Evolutionary conservation across 2,329 filamentous ascomycete species (phyloP).

Genomic region (Botryotinia globosa): DNA sequence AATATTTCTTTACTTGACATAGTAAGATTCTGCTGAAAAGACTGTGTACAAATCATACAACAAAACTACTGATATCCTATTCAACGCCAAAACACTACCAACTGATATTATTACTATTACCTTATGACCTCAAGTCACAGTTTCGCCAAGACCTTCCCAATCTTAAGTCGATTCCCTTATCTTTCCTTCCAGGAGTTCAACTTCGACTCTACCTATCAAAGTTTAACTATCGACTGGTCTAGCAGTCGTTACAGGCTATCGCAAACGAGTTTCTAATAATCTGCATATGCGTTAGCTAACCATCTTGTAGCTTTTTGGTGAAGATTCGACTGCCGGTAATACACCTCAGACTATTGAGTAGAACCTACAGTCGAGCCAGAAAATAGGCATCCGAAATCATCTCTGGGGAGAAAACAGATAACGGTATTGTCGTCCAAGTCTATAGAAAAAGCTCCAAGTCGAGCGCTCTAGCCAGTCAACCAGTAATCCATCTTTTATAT

Average conservation of each 20-base stretch:
- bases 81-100: neutral
- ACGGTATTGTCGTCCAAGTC: too few species aligned
- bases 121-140: neutral
- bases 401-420: accelerated
- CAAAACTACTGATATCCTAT: neutral
- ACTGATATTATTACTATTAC: neutral
- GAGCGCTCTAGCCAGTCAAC: too few species aligned
- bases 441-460: too few species aligned
- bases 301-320: neutral
- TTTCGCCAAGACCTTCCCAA: neutral
- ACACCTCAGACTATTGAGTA: neutral
- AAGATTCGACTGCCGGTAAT: neutral
- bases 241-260: neutral
- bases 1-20: neutral
- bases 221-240: neutral
- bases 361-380: neutral
- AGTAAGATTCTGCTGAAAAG: neutral
- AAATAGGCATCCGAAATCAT: accelerated
- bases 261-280: neutral
- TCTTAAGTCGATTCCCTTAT: neutral
- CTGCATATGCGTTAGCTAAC: neutral
- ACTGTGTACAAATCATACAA: neutral
- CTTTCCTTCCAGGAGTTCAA: neutral
- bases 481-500: too few species aligned
- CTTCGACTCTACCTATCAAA: neutral